Conservation (phyloP, 1,284 basidiomycete species). For the Ganoderma multipileum region DNA sequence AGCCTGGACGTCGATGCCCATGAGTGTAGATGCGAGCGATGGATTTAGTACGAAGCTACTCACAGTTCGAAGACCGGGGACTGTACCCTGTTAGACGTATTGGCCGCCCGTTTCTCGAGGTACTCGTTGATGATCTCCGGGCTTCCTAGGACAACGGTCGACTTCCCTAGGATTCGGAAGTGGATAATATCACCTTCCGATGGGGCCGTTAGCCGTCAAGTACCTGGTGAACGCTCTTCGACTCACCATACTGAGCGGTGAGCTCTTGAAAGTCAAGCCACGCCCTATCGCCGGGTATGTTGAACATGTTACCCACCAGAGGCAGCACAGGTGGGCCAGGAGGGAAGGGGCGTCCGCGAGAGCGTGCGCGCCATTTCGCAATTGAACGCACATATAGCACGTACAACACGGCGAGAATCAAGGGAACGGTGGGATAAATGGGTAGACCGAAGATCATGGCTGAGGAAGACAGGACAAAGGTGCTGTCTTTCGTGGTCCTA, state of each 20-base stretch:
- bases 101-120: slow-evolving; percentile 18
- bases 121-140: slow-evolving; percentile 15
- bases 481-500: neutral
- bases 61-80: neutral
- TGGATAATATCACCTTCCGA: neutral
- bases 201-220: neutral
- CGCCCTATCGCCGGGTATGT: neutral
- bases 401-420: neutral
- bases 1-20: neutral
- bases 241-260: neutral
- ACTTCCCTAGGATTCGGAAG: slow-evolving; percentile 9
- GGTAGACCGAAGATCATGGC: neutral
- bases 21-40: neutral
- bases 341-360: slow-evolving; percentile 1
- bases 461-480: neutral
- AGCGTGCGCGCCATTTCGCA: slow-evolving; percentile 1
- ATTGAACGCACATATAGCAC: neutral
- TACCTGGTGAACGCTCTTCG: neutral
- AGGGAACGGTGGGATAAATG: neutral
- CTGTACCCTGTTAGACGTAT: slow-evolving; percentile 11
- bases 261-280: slow-evolving; percentile 6
- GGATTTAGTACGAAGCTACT: neutral
- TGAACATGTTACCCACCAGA: slow-evolving; percentile 6
- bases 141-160: slow-evolving; percentile 22
- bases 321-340: slow-evolving; percentile 1